phyloP scores from a whole-genome alignment of 2,329 filamentous ascomycete species.

The Trichoderma sp. region DNA sequence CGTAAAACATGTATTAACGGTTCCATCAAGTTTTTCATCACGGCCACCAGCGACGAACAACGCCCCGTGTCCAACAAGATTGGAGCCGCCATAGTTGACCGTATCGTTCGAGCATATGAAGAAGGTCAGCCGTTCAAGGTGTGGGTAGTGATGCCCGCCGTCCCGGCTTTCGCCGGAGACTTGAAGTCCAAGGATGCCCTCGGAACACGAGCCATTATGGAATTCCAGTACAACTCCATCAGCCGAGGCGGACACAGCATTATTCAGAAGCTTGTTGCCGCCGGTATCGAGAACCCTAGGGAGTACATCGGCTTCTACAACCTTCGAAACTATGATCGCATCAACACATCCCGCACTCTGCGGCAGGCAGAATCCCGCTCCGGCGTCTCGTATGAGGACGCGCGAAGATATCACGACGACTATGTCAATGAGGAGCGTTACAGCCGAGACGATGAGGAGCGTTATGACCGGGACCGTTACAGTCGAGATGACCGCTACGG shows the following conservation, averaged over 20 bases:
- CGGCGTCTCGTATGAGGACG: constrained; percentile 68
- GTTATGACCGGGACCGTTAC: background rate
- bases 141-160: constrained; percentile 75
- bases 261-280: constrained; percentile 68
- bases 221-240: constrained; percentile 82
- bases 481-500: background rate
- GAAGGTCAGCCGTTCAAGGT: constrained; percentile 70
- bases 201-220: constrained; percentile 83
- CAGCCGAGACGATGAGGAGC: constrained; percentile 30
- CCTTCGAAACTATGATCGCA: constrained; percentile 78
- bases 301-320: constrained; percentile 85
- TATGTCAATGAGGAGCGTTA: constrained; percentile 51
- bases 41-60: constrained; percentile 70
- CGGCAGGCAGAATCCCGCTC: constrained; percentile 59
- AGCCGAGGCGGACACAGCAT: constrained; percentile 76
- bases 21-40: constrained; percentile 73
- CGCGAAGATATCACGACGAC: constrained; percentile 64
- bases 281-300: constrained; percentile 67
- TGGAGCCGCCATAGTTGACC: constrained; percentile 75
- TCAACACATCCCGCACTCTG: constrained; percentile 70
- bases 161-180: constrained; percentile 82
- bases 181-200: constrained; percentile 71
- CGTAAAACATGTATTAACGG: background rate
- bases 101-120: constrained; percentile 69
- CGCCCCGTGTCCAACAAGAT: constrained; percentile 76